Evolutionary conservation across 1,284 basidiomycete genomes (phyloP), one percentile per base, ranked within the genome.

Genomic region (Tetrapyrgos nigripes): DNA sequence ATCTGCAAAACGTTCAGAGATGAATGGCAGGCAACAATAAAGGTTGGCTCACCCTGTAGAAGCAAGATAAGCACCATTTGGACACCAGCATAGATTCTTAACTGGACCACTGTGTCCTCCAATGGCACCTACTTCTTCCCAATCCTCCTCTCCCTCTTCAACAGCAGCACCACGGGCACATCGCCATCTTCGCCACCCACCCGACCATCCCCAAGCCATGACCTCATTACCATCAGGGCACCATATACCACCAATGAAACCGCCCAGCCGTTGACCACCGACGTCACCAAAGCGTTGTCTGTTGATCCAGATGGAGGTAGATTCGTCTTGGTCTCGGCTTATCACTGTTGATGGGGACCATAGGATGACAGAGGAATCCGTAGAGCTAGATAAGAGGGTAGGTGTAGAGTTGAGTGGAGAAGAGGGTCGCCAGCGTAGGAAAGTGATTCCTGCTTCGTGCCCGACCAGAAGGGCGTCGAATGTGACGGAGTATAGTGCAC

Each of bases 391-490:
- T 10, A 97, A 80, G 4, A 98, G 82, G 0, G 86, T 86, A 0
- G 87, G 78, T 2, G 61, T 62, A 10, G 73, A 59, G 23, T 64
- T 64, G 1, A 63, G 62, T 3, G 64, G 56, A 2, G 80, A 52
- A 24, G 68, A 65, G 1, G 88, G 86, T 19, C 88, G 82, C 94
- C 95, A 98, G 45, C 87, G 80, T 11, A 98, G 75, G 33, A 89
- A 91, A 0, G 94, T 97, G n/a, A 98, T 79, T 29, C 92, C 93
- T 3, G 89, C 89, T 77, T 98, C 96, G 70, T 98, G 96, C 13
- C 96, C 96, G 29, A 97, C 78, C 13, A 98, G 83, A 21, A 98
- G 84, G 1, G 96, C 95, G 69, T 98, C 96, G 58, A 97, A 94
- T 0, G 90, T 92, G 35, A 96, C 82, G 10, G 89, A 86, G 70